These are phyloP conservation scores for Hyaloscypha variabilis DNA, from an alignment of 495 filamentous ascomycete genomes.

Conservation along the genomic window DNA sequence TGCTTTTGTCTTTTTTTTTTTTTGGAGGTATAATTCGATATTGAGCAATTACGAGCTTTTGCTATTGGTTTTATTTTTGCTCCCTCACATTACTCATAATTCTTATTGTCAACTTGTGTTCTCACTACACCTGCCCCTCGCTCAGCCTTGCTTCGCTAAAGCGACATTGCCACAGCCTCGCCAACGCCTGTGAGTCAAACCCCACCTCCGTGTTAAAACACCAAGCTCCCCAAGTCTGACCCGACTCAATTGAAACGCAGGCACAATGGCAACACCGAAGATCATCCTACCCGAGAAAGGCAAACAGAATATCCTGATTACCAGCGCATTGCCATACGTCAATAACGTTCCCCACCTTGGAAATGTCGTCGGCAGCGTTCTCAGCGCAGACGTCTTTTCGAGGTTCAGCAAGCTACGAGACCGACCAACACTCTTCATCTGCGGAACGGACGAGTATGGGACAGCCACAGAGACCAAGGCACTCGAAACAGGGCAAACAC, in stretches of 20 bases:
- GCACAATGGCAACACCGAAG: constrained; percentile 30
- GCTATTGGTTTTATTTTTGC: no score
- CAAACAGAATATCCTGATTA: constrained; percentile 54
- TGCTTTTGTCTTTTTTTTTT: not conserved
- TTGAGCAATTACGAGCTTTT: no score
- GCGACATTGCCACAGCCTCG: constrained; percentile 2
- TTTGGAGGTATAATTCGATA: not conserved
- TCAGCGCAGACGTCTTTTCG: constrained; percentile 78
- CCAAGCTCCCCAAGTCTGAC: constrained; percentile 4
- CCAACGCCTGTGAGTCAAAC: constrained; percentile 7
- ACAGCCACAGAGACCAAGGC: constrained; percentile 86
- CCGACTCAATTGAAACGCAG: constrained; percentile 21
- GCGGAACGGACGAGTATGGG: constrained; percentile 78
- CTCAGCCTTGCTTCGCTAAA: constrained; percentile 11
- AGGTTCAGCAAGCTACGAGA: constrained; percentile 43
- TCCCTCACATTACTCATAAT: no score
- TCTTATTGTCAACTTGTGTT: no score
- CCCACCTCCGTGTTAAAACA: constrained; percentile 8
- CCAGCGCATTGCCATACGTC: constrained; percentile 68
- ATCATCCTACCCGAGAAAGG: constrained; percentile 48
- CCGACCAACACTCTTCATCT: constrained; percentile 62
- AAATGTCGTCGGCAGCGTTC: constrained; percentile 89
- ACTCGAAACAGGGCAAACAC: constrained; percentile 58
- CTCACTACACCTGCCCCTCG: not conserved
- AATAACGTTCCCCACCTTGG: constrained; percentile 97